These are phyloP conservation scores for Hypoxylon perforatum DNA, from an alignment of 495 filamentous ascomycete genomes.

Conservation along the genomic window DNA sequence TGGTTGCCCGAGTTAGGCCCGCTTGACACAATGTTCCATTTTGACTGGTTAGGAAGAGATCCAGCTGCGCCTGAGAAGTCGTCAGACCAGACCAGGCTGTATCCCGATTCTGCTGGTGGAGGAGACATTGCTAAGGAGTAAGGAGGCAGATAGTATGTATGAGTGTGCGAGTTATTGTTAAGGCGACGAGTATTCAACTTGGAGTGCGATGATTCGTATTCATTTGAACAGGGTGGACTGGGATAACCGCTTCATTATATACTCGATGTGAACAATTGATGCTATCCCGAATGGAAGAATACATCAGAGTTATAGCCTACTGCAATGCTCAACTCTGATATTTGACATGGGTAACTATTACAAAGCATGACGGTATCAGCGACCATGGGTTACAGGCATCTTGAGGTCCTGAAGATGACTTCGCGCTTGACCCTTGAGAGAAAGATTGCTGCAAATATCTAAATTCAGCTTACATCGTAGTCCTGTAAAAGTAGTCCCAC, in stretches of 20 bases:
- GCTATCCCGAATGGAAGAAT: not conserved
- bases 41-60: constrained; percentile 30
- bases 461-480: not conserved
- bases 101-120: constrained; percentile 37
- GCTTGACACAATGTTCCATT: constrained; percentile 22
- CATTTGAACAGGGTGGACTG: not conserved
- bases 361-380: not conserved
- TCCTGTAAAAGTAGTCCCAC: not conserved
- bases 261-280: not conserved
- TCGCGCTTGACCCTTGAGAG: not conserved
- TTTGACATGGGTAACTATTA: not conserved
- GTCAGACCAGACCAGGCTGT: constrained; percentile 34
- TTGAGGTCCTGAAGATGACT: not conserved
- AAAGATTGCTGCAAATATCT: not conserved
- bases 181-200: not conserved
- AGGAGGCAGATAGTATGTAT: not conserved
- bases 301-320: not conserved
- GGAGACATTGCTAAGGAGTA: constrained; percentile 27
- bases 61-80: constrained; percentile 29
- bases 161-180: not conserved
- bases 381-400: not conserved
- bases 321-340: not conserved
- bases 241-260: not conserved
- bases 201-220: not conserved
- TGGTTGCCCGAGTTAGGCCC: constrained; percentile 38